phyloP scores from a whole-genome alignment of 495 filamentous ascomycete species.

The Achaetomiella virescens region DNA sequence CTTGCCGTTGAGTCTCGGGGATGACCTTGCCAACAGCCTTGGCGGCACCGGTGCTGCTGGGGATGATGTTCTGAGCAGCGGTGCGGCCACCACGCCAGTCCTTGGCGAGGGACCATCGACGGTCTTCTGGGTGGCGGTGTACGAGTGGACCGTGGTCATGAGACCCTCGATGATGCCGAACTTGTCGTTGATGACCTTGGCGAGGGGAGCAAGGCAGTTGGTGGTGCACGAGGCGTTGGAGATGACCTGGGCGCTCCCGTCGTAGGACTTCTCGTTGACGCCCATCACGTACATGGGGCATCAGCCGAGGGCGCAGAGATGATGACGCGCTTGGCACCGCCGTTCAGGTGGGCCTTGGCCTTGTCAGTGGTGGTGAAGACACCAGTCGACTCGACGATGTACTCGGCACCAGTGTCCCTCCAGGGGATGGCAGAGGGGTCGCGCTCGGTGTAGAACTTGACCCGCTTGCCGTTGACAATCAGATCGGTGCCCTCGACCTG shows the following conservation, averaged over 20 bases:
- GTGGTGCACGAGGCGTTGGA: slow-evolving; percentile 99
- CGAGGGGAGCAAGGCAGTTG: slow-evolving; percentile 98
- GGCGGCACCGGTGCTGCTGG: slow-evolving; percentile 96
- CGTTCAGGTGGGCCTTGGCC: slow-evolving; percentile 92
- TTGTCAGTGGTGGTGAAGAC: slow-evolving; percentile 99
- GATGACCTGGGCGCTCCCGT: slow-evolving; percentile 79
- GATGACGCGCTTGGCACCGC: slow-evolving; percentile 99
- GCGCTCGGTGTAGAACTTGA: slow-evolving; percentile 92
- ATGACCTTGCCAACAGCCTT: slow-evolving; percentile 99
- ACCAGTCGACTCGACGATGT: slow-evolving; percentile 98
- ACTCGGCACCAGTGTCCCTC: slow-evolving; percentile 80
- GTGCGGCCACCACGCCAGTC: slow-evolving; percentile 99
- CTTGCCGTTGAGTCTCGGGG: slow-evolving; percentile 93
- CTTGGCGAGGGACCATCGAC: slow-evolving; percentile 97
- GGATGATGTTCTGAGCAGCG: slow-evolving; percentile 99
- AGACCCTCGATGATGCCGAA: slow-evolving; percentile 96
- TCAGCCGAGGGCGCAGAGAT: slow-evolving; percentile 98
- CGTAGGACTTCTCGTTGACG: slow-evolving; percentile 93
- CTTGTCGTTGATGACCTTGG: slow-evolving; percentile 98
- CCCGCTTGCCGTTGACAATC: slow-evolving; percentile 86
- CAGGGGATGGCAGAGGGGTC: slow-evolving; percentile 92
- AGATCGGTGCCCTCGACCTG: slow-evolving; percentile 68
- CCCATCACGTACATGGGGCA: slow-evolving; percentile 99
- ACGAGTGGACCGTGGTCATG: slow-evolving; percentile 99
- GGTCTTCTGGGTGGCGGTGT: slow-evolving; percentile 99